Percentiles rank a stretch among this genome's conserved stretches.
phyloP scores from a whole-genome alignment of 345 rosid genomes.

The Acer campestre region DNA sequence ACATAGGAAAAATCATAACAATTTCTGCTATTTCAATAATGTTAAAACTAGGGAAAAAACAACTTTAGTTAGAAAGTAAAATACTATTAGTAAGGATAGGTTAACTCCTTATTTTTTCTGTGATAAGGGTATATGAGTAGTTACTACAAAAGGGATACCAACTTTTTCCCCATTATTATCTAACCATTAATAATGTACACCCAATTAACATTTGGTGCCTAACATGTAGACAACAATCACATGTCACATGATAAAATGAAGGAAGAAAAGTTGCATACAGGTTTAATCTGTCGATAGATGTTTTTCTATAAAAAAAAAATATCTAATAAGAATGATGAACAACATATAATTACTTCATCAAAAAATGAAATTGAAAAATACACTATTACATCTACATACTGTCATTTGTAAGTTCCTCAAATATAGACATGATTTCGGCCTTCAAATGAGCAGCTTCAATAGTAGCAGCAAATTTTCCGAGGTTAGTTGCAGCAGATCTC shows the following conservation, averaged over 20 bases:
- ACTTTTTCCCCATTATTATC: not conserved
- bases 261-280: not conserved
- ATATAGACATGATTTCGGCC: conserved; percentile 70
- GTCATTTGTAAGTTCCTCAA: conserved; percentile 78
- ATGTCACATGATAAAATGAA: conserved; percentile 3
- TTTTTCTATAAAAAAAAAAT: not conserved
- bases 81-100: not conserved
- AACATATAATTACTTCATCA: not conserved
- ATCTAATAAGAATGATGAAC: not conserved
- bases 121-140: not conserved
- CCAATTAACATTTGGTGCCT: not conserved
- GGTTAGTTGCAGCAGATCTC: conserved; percentile 79
- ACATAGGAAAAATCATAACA: not conserved
- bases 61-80: not conserved
- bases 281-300: not conserved
- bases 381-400: conserved; percentile 37
- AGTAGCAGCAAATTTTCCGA: conserved; percentile 81
- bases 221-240: not conserved
- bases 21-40: too few relatives aligned
- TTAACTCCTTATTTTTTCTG: not conserved
- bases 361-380: not conserved
- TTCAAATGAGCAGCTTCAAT: conserved; percentile 70
- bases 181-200: not conserved
- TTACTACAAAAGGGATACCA: not conserved
- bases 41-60: not conserved